Base-by-base conservation (phyloP, 345 rosid species). In the Dipteronia sinensis region DNA sequence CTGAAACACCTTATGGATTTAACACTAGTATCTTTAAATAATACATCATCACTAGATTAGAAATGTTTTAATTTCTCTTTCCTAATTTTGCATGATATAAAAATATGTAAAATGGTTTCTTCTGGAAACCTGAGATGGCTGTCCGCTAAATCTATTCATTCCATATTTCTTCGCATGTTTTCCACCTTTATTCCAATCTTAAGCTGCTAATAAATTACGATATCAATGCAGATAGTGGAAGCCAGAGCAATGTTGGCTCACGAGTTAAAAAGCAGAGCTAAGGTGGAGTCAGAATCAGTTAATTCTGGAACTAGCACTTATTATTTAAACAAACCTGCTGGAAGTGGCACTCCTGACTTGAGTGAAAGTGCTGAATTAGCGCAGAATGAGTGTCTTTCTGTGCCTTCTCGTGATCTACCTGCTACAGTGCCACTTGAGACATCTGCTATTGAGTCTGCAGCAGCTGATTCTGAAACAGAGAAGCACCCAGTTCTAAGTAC, bases 161-260 rank as follows among this genome's bases (percentile, higher is more conserved):
- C 4, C 2, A 0, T 19, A 11, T 47, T 34, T 27, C 6, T 49
- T 75, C 34, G 13, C 67, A 10, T 61, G 15, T 70, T 56, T 11
- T 12, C 25, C 47, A 2, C 22, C 53, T 29, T 34, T 75, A 5
- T 64, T 76, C 44, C 76, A 17, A 47, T 8, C 58, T 20, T 44
- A 15, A 9, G 44, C 15, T 55, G 64, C 49, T 9, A 75, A 78
- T 51, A 38, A n/a, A 46, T 56, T 19, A 67, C 46, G 31, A 23
- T 51, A n/a, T 77, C 7, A 58, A 8, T 82, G 83, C 77, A 96
- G 99, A 86, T 96, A 81, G 67, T 89, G 85, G 98, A 89, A 80
- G 94, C 98, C 25, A 91, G 98, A 86, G 93, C 90, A 55, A 78
- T 86, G 88, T 83, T 94, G 82, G 90, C 86, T 73, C 89, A 87